Evolutionary conservation across 768 basidiomycete genomes (phyloP).

Genomic region (Boletus reticulatus): DNA sequence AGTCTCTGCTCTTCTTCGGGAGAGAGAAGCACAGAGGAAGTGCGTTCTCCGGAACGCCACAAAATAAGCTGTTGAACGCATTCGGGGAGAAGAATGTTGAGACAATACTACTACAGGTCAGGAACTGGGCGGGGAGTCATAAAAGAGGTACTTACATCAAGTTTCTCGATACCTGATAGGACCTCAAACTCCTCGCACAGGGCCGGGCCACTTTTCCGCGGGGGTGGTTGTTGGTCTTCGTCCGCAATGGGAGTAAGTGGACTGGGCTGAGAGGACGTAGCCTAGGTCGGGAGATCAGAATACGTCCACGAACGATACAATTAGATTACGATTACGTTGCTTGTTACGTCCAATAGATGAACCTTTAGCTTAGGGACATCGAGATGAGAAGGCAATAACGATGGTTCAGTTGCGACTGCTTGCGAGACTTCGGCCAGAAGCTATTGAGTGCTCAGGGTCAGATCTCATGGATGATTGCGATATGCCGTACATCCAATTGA

Average conservation of each 20-base stretch:
- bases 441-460: conserved; percentile 20
- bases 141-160: conserved; percentile 40
- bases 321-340: conserved; percentile 19
- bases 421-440: conserved; percentile 29
- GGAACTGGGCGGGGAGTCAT: neutral
- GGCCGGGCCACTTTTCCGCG: conserved; percentile 15
- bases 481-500: conserved; percentile 28
- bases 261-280: conserved; percentile 16
- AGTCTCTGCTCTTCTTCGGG: conserved; percentile 54
- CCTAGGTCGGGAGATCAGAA: conserved; percentile 13
- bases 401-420: conserved; percentile 29
- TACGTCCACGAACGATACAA: neutral
- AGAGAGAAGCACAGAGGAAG: conserved; percentile 45
- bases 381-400: conserved; percentile 24
- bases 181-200: conserved; percentile 45
- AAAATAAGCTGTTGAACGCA: conserved; percentile 69
- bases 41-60: conserved; percentile 65
- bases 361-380: conserved; percentile 21
- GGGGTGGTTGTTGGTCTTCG: neutral
- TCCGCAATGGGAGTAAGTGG: conserved; percentile 21
- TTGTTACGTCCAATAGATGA: neutral
- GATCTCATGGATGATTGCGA: conserved; percentile 9
- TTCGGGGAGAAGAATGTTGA: conserved; percentile 70
- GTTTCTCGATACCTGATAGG: conserved; percentile 46
- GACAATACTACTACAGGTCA: conserved; percentile 53